These are phyloP conservation scores for Saccharomycopsis oosterbeekiorum DNA, from an alignment of 805 yeast species.

Conservation along the genomic window DNA sequence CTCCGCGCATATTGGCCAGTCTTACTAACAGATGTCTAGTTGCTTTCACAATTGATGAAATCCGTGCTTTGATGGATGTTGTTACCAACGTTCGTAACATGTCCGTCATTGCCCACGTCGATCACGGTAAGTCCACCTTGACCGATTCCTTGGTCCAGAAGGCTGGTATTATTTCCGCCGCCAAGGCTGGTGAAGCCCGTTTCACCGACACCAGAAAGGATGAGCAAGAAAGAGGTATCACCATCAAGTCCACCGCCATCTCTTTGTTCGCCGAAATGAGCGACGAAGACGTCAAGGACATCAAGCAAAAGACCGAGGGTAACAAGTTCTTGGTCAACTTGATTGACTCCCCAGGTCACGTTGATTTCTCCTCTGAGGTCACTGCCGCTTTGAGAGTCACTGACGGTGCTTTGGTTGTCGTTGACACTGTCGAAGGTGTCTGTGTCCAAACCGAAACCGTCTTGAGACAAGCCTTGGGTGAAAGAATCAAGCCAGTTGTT, in stretches of 20 bases:
- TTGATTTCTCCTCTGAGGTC: constrained; percentile 99
- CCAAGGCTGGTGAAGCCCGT: constrained; percentile 99
- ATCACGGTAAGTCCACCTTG: constrained; percentile 99
- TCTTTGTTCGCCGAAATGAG: constrained; percentile 84
- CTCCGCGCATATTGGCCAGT: too few species aligned
- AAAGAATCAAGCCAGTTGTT: constrained; percentile 98
- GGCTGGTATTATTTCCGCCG: constrained; percentile 99
- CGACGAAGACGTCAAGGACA: constrained; percentile 79
- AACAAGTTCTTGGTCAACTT: constrained; percentile 93
- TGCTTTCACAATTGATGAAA: constrained; percentile 34
- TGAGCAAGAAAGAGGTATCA: constrained; percentile 99
- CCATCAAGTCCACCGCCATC: constrained; percentile 98
- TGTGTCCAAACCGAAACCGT: constrained; percentile 99
- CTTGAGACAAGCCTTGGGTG: constrained; percentile 97
- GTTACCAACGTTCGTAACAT: constrained; percentile 99
- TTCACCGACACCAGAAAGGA: constrained; percentile 99
- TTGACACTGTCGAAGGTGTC: constrained; percentile 99
- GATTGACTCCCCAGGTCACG: constrained; percentile 99
- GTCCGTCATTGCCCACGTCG: constrained; percentile 99
- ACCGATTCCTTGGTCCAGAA: constrained; percentile 98
- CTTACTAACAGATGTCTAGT: constrained; percentile 5
- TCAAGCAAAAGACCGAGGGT: constrained; percentile 82
- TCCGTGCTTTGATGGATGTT: constrained; percentile 98
- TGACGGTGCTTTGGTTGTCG: constrained; percentile 99
- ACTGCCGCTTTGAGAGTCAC: constrained; percentile 99